Conservation (phyloP, 2,329 filamentous ascomycete genomes). For the Penicillium sp. region DNA sequence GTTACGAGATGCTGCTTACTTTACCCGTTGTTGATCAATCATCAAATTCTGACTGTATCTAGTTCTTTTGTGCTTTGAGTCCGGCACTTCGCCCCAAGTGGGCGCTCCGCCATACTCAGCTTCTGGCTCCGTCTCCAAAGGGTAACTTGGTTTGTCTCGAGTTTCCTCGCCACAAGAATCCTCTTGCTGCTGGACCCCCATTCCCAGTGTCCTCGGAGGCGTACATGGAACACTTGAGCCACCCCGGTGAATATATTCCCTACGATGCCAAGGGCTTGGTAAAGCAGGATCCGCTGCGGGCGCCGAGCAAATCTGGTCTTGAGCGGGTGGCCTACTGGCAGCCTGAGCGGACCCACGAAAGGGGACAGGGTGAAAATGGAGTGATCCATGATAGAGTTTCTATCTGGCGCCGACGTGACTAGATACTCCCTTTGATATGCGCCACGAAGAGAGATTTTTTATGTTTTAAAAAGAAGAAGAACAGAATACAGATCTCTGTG, state of each 20-base stretch:
- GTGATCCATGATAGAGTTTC: constrained; percentile 45
- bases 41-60: constrained; percentile 10
- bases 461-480: neutral
- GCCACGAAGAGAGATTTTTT: neutral
- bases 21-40: neutral
- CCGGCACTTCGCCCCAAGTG: constrained; percentile 57
- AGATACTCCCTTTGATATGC: neutral
- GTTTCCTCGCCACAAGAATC: constrained; percentile 72
- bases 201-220: constrained; percentile 68
- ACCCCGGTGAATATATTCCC: constrained; percentile 65
- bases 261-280: constrained; percentile 60
- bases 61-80: constrained; percentile 64
- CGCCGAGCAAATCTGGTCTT: constrained; percentile 41
- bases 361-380: constrained; percentile 49
- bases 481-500: neutral
- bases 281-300: constrained; percentile 47
- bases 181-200: constrained; percentile 67
- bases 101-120: constrained; percentile 56
- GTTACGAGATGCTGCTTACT: neutral
- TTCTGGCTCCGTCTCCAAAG: constrained; percentile 49
- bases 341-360: constrained; percentile 57
- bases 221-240: constrained; percentile 69
- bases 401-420: constrained; percentile 43
- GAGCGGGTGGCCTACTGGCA: constrained; percentile 56
- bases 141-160: constrained; percentile 68